Percentiles rank a stretch among this genome's conserved stretches.
These are phyloP conservation scores for Penicillium maclennaniae DNA, from an alignment of 495 filamentous ascomycete species.

Conservation along the genomic window DNA sequence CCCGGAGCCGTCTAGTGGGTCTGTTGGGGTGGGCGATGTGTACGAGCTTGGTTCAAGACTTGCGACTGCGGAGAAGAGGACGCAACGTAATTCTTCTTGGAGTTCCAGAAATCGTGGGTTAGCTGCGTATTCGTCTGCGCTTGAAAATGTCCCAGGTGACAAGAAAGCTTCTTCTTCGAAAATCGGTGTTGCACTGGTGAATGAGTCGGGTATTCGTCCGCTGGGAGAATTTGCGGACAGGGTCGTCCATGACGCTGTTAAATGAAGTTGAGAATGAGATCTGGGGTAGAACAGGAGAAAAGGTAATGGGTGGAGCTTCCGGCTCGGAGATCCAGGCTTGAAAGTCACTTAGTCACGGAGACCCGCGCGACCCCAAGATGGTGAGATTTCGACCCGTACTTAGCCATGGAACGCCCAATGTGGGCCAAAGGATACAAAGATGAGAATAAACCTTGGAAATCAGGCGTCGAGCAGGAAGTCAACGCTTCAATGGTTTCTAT, in stretches of 20 bases:
- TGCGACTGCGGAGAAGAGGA: constrained; percentile 26
- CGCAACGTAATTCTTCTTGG: constrained; percentile 28
- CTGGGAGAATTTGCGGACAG: constrained; percentile 13
- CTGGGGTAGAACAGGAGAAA: constrained; percentile 10
- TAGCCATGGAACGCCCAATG: background rate
- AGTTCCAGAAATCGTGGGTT: constrained; percentile 27
- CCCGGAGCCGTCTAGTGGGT: constrained; percentile 12
- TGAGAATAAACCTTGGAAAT: background rate
- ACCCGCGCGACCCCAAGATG: background rate
- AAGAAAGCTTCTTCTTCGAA: constrained; percentile 28
- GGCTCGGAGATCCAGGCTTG: background rate
- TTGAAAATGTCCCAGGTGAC: constrained; percentile 28
- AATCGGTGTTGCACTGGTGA: constrained; percentile 13
- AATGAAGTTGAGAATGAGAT: background rate
- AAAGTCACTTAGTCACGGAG: constrained; percentile 19
- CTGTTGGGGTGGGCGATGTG: constrained; percentile 15
- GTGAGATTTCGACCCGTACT: background rate
- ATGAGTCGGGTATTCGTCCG: constrained; percentile 11
- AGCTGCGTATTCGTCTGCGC: constrained; percentile 28
- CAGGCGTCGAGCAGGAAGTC: background rate
- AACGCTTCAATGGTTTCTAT: background rate
- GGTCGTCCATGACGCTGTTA: constrained; percentile 15
- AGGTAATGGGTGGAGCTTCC: constrained; percentile 11
- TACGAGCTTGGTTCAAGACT: constrained; percentile 23
- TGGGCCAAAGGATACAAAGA: background rate